These are phyloP conservation scores for Metschnikowia kofuensis DNA, from an alignment of 805 yeast genomes.

Conservation along the genomic window DNA sequence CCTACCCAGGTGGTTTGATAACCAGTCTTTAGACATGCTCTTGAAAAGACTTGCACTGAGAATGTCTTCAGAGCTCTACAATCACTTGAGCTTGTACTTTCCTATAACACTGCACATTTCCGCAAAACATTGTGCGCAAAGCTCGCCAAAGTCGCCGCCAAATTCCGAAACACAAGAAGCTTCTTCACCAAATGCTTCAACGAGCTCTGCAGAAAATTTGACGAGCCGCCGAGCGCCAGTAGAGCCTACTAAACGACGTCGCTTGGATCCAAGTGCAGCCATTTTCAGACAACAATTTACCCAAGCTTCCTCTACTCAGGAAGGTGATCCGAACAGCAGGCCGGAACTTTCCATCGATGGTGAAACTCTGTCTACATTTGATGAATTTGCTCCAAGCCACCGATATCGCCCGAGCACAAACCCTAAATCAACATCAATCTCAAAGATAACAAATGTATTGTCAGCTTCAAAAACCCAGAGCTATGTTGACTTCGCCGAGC, in stretches of 20 bases:
- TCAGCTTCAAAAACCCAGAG: neutral
- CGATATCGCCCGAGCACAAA: neutral
- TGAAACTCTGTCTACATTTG: neutral
- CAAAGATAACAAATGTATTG: no score
- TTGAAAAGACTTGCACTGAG: conserved; percentile 4
- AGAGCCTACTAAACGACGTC: conserved; percentile 1
- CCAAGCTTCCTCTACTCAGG: neutral
- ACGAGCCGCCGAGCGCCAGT: neutral
- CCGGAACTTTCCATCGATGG: neutral
- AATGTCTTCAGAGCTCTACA: conserved; percentile 3
- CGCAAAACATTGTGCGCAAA: neutral
- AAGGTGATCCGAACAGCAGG: neutral
- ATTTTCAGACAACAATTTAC: conserved; percentile 5
- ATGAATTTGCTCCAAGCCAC: neutral
- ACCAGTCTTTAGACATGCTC: neutral
- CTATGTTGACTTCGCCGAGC: neutral
- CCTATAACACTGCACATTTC: conserved; percentile 3
- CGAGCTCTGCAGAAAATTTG: neutral
- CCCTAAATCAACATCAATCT: neutral
- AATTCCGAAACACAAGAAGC: no score
- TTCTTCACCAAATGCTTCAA: neutral
- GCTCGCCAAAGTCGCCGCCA: neutral
- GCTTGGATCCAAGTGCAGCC: conserved; percentile 3
- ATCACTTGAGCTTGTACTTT: conserved; percentile 1
- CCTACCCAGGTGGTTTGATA: neutral